phyloP scores from a whole-genome alignment of 2,329 filamentous ascomycete species.

The Ophiostoma perfectum region DNA sequence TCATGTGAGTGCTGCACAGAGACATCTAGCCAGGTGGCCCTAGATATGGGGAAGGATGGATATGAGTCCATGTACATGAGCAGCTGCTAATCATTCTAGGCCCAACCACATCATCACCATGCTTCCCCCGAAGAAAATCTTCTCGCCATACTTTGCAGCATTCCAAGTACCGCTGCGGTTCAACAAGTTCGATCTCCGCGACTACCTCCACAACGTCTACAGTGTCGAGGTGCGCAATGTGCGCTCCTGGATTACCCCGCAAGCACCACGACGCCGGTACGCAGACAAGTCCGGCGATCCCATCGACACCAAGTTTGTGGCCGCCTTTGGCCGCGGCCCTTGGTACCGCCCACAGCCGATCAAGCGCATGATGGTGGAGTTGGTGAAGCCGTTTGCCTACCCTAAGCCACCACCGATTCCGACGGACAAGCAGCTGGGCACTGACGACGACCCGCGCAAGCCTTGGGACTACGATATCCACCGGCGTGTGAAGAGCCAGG shows the following conservation, averaged over 20 bases:
- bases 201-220: constrained; percentile 89
- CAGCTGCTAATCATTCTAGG: constrained; percentile 40
- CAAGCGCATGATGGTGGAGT: constrained; percentile 94
- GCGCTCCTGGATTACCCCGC: constrained; percentile 72
- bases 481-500: constrained; percentile 31
- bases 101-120: constrained; percentile 78
- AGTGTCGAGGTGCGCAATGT: constrained; percentile 65
- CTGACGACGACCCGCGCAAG: constrained; percentile 31
- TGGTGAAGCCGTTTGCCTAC: constrained; percentile 83
- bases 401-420: constrained; percentile 62
- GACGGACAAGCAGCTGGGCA: constrained; percentile 19
- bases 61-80: neutral
- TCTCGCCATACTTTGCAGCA: constrained; percentile 74
- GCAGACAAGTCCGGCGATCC: constrained; percentile 34
- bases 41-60: neutral
- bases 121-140: constrained; percentile 61
- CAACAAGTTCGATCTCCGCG: constrained; percentile 93
- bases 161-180: constrained; percentile 88
- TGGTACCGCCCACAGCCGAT: constrained; percentile 65
- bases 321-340: constrained; percentile 37
- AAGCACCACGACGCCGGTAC: constrained; percentile 52
- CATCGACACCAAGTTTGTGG: constrained; percentile 8
- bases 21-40: neutral
- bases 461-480: constrained; percentile 61
- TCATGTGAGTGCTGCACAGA: constrained; percentile 41